Base-by-base conservation (phyloP, 177 flowering plant species). In the Vitis hybrid region DNA sequence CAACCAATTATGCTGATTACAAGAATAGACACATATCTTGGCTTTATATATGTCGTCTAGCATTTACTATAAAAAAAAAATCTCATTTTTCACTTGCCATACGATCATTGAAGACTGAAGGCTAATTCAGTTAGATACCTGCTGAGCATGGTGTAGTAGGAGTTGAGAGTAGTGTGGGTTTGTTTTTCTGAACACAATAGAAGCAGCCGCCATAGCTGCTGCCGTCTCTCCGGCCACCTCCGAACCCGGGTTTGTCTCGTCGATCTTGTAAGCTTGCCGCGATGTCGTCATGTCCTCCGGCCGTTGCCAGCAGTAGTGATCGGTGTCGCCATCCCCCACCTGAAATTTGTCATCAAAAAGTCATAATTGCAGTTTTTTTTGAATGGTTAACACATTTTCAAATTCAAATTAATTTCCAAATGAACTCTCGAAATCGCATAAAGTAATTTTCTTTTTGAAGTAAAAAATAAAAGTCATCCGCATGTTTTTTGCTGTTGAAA, bases 201-300 rank as follows among this genome's bases (percentile, higher is more conserved):
- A 84, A 0, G 99, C 94, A 0, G 99, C 99, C 0, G 99, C 99
- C 97, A 95, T 90, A 3, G 99, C 98, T 0, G 99, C 99, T 3
- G 99, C 97, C 0, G 99, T 93, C 77, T 95, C 99, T 12, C 93
- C 99, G 51, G 97, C 97, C 8, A 93, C 83, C 81, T 93, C 98
- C 15, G 99, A 90, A 17, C 98, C 97, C 0, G 99, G 97, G 70
- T 88, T 78, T 62, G 74, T 77, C 81, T 85, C 86, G 63, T 94
- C 97, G 56, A 94, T 78, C 82, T 90, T 88, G 80, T 87, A 90
- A 1, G 98, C 97, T 52, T 85, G 93, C 62, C 98, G 74, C 2
- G 97, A 94, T 1, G 98, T 94, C 9, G 97, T 91, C 98, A 94
- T 94, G 81, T 94, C 98, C 82, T 94, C 98, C 11, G 98, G 95